Evolutionary conservation across 106 monocot genomes (phyloP), one percentile per base, ranked within the genome.

Genomic region (Vanilla planifolia): DNA sequence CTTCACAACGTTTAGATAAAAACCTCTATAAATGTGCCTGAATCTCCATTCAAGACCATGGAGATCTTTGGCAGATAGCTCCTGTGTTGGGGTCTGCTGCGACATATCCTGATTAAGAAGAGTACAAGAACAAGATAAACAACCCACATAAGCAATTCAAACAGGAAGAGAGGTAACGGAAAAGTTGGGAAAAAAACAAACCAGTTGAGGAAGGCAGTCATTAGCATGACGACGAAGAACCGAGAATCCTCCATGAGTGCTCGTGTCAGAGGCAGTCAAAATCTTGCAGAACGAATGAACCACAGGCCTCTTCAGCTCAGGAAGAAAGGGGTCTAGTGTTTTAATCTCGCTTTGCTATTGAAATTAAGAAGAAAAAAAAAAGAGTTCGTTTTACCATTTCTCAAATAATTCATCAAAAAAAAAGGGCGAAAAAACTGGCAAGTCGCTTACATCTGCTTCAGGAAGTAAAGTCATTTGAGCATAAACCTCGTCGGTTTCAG

Each of bases 171-270:
- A 8, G 7, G 17, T 51, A 17, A 32, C n/a, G n/a, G 33, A n/a
- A 63, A n/a, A 26, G 5, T 30, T 15, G 0, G 29, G 2, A 27
- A 40, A 69, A 11, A 0, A 56, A 60, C 82, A 51, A 42, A 83
- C 87, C 40, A 88, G 73, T 24, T 70, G 88, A 34, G 88, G 88
- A 33, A 89, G 77, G 32, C 88, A 89, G 26, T 89, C 88, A 34
- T 71, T 84, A 26, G 88, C 88, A 63, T 89, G 88, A 15, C 80
- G 59, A 0, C 88, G 62, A 4, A 89, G 74, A 72, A 89, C 88
- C 15, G 88, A 89, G 76, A 89, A 89, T 11, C 88, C 88, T 14
- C 88, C 88, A 74, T 89, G 88, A 27, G 88, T 89, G 67, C 88
- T 89, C 3, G 88, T 89, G 47, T 89, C 88, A 0, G 88, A 89